Conservation (phyloP, 202 grass and related monocot genomes). For the Eragrostis tef region DNA sequence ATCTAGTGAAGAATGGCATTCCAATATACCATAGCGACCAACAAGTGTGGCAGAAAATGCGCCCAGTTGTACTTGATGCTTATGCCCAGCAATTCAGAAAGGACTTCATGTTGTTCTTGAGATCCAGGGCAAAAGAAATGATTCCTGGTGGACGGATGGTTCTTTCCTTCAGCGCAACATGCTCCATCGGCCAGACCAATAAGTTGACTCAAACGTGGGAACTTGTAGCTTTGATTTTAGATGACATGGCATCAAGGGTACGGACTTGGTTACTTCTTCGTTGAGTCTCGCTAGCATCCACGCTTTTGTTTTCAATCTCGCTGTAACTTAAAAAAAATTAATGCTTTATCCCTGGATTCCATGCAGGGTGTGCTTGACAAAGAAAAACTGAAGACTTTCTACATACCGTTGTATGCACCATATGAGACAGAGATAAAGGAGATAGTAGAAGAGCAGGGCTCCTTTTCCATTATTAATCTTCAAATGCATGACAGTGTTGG, state of each 20-base stretch:
- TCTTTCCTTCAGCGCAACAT: background rate
- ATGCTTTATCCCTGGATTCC: background rate
- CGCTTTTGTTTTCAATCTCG: background rate
- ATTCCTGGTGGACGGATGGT: conserved; percentile 11
- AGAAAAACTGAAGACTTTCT: conserved; percentile 1
- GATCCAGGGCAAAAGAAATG: conserved; percentile 3
- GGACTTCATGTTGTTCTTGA: conserved; percentile 19
- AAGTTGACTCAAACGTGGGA: background rate
- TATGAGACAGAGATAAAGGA: background rate
- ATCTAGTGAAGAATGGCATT: conserved; percentile 6
- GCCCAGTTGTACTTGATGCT: background rate
- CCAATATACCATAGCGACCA: background rate
- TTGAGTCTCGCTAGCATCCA: background rate
- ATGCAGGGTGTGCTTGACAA: background rate
- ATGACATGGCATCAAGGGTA: conserved; percentile 13
- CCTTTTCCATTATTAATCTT: background rate
- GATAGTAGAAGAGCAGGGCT: conserved; percentile 13
- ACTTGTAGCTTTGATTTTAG: background rate
- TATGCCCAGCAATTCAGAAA: conserved; percentile 30
- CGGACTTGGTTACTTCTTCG: background rate
- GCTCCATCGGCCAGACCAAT: background rate
- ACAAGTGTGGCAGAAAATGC: background rate
- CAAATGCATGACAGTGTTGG: conserved; percentile 10
- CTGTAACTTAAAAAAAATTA: background rate
- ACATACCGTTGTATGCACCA: conserved; percentile 22